phyloP scores from a whole-genome alignment of 768 basidiomycete genomes.

The Suillus luteus region DNA sequence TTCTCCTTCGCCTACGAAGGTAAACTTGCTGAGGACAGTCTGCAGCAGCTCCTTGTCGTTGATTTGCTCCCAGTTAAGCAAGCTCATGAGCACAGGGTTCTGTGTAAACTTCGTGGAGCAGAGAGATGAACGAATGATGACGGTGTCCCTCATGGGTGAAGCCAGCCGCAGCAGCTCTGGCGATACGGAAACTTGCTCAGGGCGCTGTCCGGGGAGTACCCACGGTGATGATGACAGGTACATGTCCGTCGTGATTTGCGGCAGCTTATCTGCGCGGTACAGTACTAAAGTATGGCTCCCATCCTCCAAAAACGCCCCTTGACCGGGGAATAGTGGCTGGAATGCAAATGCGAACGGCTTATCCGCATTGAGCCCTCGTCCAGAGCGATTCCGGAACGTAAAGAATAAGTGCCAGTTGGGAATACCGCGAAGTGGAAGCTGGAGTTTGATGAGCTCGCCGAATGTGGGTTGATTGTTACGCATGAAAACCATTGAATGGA shows the following conservation, averaged over 20 bases:
- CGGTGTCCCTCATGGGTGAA: conserved; percentile 71
- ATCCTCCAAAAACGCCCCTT: conserved; percentile 81
- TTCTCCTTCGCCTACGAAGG: conserved; percentile 92
- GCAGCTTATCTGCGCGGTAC: conserved; percentile 77
- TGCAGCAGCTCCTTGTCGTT: conserved; percentile 64
- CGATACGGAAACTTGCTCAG: conserved; percentile 59
- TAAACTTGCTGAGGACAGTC: conserved; percentile 78
- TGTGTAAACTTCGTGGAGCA: conserved; percentile 94
- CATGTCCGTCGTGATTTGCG: conserved; percentile 59
- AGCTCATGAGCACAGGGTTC: conserved; percentile 77
- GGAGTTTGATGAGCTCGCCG: conserved; percentile 90
- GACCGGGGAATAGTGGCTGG: conserved; percentile 80
- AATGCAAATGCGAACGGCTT: conserved; percentile 91
- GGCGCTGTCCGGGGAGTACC: conserved; percentile 53
- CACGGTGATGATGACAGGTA: conserved; percentile 76
- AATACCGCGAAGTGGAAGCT: conserved; percentile 65
- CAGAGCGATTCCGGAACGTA: conserved; percentile 80
- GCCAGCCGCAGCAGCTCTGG: conserved; percentile 65
- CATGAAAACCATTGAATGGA: conserved; percentile 89
- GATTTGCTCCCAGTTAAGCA: conserved; percentile 81
- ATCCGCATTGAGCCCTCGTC: conserved; percentile 53
- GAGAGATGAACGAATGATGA: conserved; percentile 84
- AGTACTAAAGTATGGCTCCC: conserved; percentile 84
- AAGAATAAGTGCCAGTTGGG: conserved; percentile 92
- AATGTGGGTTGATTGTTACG: conserved; percentile 89